Conservation (phyloP, 768 basidiomycete genomes). For the Tylopilus rubrobrunneus region DNA sequence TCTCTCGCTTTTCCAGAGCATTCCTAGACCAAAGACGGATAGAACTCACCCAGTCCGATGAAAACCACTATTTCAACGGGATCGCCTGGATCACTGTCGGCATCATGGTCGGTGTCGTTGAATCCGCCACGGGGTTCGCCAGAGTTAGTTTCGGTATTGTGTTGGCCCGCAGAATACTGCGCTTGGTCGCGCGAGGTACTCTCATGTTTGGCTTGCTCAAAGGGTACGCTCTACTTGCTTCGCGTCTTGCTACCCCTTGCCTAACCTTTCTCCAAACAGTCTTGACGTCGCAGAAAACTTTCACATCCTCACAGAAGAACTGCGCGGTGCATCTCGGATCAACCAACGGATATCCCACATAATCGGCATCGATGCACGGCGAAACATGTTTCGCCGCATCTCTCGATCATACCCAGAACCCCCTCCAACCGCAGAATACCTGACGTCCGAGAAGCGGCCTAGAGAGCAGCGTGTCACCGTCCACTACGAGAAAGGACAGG, state of each 20-base stretch:
- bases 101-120: conserved; percentile 59
- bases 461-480: conserved; percentile 48
- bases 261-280: conserved; percentile 29
- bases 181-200: conserved; percentile 49
- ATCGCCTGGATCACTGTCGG: conserved; percentile 63
- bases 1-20: conserved; percentile 52
- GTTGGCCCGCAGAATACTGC: conserved; percentile 55
- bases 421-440: conserved; percentile 3
- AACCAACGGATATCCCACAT: conserved; percentile 35
- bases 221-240: conserved; percentile 48
- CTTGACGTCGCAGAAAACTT: conserved; percentile 55
- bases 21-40: conserved; percentile 50
- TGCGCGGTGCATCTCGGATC: conserved; percentile 21
- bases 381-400: conserved; percentile 53
- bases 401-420: conserved; percentile 36
- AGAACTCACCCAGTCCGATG: conserved; percentile 43
- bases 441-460: conserved; percentile 2
- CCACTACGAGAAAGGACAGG: conserved; percentile 37
- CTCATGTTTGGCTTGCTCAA: conserved; percentile 61
- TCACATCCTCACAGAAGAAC: conserved; percentile 39
- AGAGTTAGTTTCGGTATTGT: conserved; percentile 48
- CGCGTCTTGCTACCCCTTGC: background rate
- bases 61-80: conserved; percentile 51
- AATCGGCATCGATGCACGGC: conserved; percentile 51
- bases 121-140: conserved; percentile 62